These are phyloP conservation scores for Tulasnella sp. DNA, from an alignment of 768 basidiomycete species.

Conservation along the genomic window DNA sequence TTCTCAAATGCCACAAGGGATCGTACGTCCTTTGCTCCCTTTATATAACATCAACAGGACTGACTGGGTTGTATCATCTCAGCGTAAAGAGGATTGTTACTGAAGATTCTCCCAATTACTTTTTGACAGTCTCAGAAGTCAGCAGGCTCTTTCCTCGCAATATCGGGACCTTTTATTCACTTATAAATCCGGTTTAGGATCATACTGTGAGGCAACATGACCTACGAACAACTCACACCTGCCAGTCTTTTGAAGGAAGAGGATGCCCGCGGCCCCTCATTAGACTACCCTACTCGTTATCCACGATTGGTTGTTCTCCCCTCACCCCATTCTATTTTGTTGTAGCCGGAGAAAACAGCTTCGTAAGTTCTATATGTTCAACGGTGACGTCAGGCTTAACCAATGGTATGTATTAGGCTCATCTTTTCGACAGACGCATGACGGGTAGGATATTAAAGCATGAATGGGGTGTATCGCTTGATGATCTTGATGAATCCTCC, in stretches of 20 bases:
- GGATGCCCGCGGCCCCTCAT: slow-evolving; percentile 62
- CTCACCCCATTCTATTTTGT: slow-evolving; percentile 74
- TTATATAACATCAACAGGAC: not conserved
- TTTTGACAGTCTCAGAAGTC: slow-evolving; percentile 71
- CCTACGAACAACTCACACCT: slow-evolving; percentile 55
- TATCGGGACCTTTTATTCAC: slow-evolving; percentile 8
- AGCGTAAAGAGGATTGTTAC: slow-evolving; percentile 70
- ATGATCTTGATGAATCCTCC: slow-evolving; percentile 35
- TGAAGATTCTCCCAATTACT: slow-evolving; percentile 63
- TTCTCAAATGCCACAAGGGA: slow-evolving; percentile 54
- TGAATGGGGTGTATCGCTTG: slow-evolving; percentile 53
- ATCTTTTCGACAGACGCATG: slow-evolving; percentile 73
- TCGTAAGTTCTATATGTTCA: slow-evolving; percentile 37
- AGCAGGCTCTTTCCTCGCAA: slow-evolving; percentile 17
- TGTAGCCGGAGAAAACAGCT: slow-evolving; percentile 68
- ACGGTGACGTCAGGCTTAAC: slow-evolving; percentile 3
- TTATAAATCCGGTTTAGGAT: slow-evolving; percentile 40
- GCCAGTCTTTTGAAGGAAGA: slow-evolving; percentile 28
- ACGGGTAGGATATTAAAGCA: slow-evolving; percentile 43
- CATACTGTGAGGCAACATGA: slow-evolving; percentile 83
- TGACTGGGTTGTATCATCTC: slow-evolving; percentile 14
- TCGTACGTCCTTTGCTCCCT: slow-evolving; percentile 7
- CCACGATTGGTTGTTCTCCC: slow-evolving; percentile 60
- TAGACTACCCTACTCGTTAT: slow-evolving; percentile 49
- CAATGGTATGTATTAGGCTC: slow-evolving; percentile 36